Conservation (phyloP, 257 asterid species). For the Apocynum venetum region DNA sequence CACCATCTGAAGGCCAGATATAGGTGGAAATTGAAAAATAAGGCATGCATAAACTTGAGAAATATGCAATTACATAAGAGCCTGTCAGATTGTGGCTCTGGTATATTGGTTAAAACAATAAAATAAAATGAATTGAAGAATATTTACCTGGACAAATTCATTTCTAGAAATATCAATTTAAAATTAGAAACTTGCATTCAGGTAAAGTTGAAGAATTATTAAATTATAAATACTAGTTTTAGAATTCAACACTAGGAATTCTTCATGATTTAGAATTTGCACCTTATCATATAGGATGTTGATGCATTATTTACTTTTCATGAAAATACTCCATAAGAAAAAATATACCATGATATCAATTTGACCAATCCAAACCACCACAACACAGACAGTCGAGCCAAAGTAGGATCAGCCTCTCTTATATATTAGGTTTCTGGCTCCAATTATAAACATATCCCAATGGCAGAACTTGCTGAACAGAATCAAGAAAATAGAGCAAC, state of each 20-base stretch:
- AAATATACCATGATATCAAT: background rate
- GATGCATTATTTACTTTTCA: background rate
- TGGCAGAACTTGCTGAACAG: background rate
- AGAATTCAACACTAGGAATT: background rate
- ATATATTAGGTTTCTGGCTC: background rate
- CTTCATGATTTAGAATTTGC: background rate
- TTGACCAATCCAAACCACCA: background rate
- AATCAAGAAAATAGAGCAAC: background rate
- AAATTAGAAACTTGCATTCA: background rate
- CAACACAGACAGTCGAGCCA: background rate
- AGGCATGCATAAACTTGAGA: no score
- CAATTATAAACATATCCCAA: background rate
- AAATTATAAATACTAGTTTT: background rate
- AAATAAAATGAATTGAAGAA: no score
- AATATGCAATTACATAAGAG: no score
- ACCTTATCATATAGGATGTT: background rate
- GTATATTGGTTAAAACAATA: no score
- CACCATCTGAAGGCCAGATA: no score
- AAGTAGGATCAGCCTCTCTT: background rate
- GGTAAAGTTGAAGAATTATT: background rate
- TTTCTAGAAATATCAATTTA: no score
- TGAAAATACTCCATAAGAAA: background rate
- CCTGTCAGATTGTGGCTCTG: no score
- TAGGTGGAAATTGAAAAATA: no score
- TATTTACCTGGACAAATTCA: background rate